Conservation (phyloP, 768 basidiomycete genomes). For the Collybia sordida region DNA sequence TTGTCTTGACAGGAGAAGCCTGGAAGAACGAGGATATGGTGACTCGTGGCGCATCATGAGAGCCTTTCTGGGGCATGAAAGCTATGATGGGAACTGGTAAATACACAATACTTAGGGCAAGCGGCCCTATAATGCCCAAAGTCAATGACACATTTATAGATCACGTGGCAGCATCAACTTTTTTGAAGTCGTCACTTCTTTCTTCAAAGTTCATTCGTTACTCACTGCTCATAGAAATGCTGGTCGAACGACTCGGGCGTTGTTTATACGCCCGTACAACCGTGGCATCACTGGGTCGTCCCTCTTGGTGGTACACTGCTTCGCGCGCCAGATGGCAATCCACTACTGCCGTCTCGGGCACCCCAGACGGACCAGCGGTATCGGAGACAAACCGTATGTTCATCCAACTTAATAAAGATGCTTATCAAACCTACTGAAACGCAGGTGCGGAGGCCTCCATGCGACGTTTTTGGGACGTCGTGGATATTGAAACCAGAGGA, state of each 20-base stretch:
- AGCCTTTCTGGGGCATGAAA: slow-evolving; percentile 10
- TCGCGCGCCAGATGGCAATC: slow-evolving; percentile 20
- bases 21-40: slow-evolving; percentile 41
- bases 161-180: slow-evolving; percentile 21
- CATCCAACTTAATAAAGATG: background rate
- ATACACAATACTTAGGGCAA: too few species aligned
- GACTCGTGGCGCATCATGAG: slow-evolving; percentile 23
- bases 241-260: slow-evolving; percentile 18
- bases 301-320: background rate
- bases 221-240: slow-evolving; percentile 9
- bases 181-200: background rate
- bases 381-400: slow-evolving; percentile 68
- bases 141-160: slow-evolving; percentile 1
- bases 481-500: slow-evolving; percentile 65
- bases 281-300: slow-evolving; percentile 7
- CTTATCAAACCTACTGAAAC: slow-evolving; percentile 2
- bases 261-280: slow-evolving; percentile 7
- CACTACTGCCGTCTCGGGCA: slow-evolving; percentile 14
- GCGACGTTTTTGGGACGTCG: slow-evolving; percentile 93
- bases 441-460: slow-evolving; percentile 84
- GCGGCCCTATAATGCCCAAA: too few species aligned
- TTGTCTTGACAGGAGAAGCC: slow-evolving; percentile 11
- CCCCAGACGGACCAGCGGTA: slow-evolving; percentile 41
- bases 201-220: too few species aligned
- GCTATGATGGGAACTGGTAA: background rate